Conservation (phyloP, 345 rosid species). For the Sapria himalayana region DNA sequence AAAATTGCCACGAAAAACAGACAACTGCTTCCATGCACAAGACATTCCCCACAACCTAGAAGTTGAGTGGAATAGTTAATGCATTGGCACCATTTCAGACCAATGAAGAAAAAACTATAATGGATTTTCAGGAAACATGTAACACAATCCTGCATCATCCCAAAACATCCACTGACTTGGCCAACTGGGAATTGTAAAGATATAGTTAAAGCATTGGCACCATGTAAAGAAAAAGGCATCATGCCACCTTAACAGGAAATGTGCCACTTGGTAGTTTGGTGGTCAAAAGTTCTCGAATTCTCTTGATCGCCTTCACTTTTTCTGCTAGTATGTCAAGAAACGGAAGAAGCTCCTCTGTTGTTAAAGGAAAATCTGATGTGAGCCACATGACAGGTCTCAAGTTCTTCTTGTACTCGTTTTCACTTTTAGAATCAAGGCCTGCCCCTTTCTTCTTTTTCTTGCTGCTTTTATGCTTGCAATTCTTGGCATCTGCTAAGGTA, state of each 20-base stretch:
- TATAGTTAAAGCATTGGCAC: no score
- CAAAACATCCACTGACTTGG: no score
- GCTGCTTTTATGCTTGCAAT: slow-evolving; percentile 63
- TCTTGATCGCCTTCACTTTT: slow-evolving; percentile 90
- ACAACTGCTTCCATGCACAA: no score
- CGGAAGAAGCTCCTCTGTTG: slow-evolving; percentile 83
- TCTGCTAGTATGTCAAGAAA: slow-evolving; percentile 90
- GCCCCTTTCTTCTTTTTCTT: slow-evolving; percentile 67
- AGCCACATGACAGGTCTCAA: slow-evolving; percentile 90
- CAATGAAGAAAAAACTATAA: no score
- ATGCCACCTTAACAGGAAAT: slow-evolving; percentile 85
- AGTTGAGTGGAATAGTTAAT: no score
- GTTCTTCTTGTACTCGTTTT: slow-evolving; percentile 84
- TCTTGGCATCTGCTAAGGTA: slow-evolving; percentile 36
- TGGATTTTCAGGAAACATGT: no score
- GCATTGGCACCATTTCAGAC: no score
- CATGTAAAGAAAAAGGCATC: neutral
- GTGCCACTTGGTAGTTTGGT: slow-evolving; percentile 84
- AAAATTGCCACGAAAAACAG: no score
- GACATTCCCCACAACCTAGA: no score
- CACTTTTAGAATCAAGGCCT: slow-evolving; percentile 37
- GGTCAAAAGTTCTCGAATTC: slow-evolving; percentile 95
- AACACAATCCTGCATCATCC: no score
- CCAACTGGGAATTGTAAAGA: no score
- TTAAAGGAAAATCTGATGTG: slow-evolving; percentile 83